Base-by-base conservation (phyloP, 768 basidiomycete genomes). In the Psilocybe azurescens region DNA sequence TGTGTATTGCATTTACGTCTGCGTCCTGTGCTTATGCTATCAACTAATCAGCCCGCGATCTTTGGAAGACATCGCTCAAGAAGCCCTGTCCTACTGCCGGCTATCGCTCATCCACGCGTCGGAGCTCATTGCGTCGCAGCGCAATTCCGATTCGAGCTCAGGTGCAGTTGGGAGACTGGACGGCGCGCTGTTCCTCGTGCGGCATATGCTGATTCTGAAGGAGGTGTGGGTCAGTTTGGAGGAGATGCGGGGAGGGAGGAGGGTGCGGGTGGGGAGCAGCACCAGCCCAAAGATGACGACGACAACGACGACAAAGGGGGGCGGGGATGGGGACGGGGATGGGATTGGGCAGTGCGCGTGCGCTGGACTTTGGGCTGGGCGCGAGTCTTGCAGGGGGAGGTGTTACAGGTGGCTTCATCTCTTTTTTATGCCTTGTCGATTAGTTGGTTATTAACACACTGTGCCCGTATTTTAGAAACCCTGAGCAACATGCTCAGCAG, bases 51-150 rank as follows among this genome's bases (percentile, higher is more conserved):
- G 95, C 89, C 93, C n/a, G 90, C 88, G 1, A 96, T 98, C 60
- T 99, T 97, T 61, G 92, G 92, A 95, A 68, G 97, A 99, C 73
- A 92, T 99, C 44, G 95, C 97, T 0, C 93, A 95, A 76, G 96
- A 98, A 76, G 94, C 96, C 0, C 83, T 97, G 33, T 81, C 84
- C 11, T 79, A 94, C 3, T 97, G 95, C 72, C 86, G 89, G 38
- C 83, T 89, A 61, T 97, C 96, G 0, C 83, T 99, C 3, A 80
- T 91, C 38, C 74, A 83, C 5, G 94, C 93, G 0, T 83, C 91
- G 0, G 83, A 89, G n/a, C 77, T 81, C 20, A 80, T 98, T 53
- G 80, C 83, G 24, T 32, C n/a, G n/a, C n/a, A n/a, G n/a, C n/a
- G n/a, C n/a, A n/a, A n/a, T n/a, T n/a, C n/a, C n/a, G n/a, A 75